Base-by-base conservation (phyloP, 2,329 filamentous ascomycete species). In the Diaporthe amygdali region DNA sequence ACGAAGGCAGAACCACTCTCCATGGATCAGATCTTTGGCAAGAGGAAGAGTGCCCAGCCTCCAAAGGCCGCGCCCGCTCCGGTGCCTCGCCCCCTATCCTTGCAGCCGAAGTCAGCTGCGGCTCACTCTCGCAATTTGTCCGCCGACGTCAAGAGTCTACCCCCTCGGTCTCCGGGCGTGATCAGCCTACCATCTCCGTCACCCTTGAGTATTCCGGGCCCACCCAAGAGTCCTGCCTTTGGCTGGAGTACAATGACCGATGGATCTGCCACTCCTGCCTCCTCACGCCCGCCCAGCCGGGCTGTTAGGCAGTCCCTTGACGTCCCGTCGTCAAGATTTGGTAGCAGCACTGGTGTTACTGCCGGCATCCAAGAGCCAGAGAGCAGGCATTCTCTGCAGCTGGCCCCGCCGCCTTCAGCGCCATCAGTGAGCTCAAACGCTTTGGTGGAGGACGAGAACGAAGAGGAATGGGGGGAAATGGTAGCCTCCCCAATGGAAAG, bases 391-490 rank as follows among this genome's bases (percentile, higher is more conserved):
- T 69, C 69, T 22, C n/a, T 71, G 30, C 71, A 69, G 17, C 51
- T 69, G 8, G 39, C 44, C 5, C 56, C 56, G 30, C 64, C 64
- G 10, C n/a, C 72, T 7, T 20, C 47, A 20, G 52, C 71, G 10
- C 25, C 54, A 55, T 17, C 69, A 14, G 59, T 44, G 27, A 20
- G 34, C 32, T 39, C 52, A 15, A 27, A 66, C 25, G n/a, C 37
- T 6, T 10, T 64, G 30, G 27, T 44, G 37, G 77, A 78, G 0
- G 80, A 82, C 7, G 81, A 84, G 0, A 85, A 88, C 6, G 87
- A 89, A 2, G 87, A 89, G 54, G 88, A 90, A 46, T 90, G 88
- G 88, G 88, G 88, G 2, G 88, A 90, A 72, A 90, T 90, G 88
- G 82, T 90, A 1, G 82, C 81, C 9, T 85, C 84, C 4, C 83